A percentile compares a stretch with the other conserved stretches of the same genome.
Evolutionary conservation across 1,139 yeast genomes (phyloP).

Genomic region (Taphrina betulina): DNA sequence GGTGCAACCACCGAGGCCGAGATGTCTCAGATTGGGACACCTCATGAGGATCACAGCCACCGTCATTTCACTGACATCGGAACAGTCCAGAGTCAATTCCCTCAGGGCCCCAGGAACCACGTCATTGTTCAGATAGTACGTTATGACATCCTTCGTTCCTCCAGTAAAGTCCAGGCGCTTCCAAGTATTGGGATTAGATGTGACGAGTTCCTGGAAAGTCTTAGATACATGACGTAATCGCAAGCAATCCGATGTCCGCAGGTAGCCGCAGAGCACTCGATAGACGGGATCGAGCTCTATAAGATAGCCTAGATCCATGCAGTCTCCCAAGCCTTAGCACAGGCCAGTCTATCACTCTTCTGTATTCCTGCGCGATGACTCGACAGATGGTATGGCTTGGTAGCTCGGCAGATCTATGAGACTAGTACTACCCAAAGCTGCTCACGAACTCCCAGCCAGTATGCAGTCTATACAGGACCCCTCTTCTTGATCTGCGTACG

Average conservation of each 20-base stretch:
- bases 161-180: conserved; percentile 11
- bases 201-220: not conserved
- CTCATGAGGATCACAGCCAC: not conserved
- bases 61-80: conserved; percentile 3
- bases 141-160: conserved; percentile 8
- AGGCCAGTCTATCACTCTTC: too few species aligned
- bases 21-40: not conserved
- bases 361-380: too few species aligned
- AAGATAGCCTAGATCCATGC: conserved; percentile 1
- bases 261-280: not conserved
- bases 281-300: conserved; percentile 12
- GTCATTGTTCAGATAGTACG: conserved; percentile 2
- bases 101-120: conserved; percentile 6
- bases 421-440: too few species aligned
- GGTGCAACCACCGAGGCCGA: conserved; percentile 8
- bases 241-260: conserved; percentile 8
- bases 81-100: conserved; percentile 7
- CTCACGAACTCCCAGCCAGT: too few species aligned
- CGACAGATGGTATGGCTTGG: too few species aligned
- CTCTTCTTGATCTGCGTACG: too few species aligned
- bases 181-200: conserved; percentile 10
- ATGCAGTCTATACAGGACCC: too few species aligned
- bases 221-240: not conserved
- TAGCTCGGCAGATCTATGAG: too few species aligned
- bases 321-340: too few species aligned